Evolutionary conservation across 805 yeast genomes (phyloP).

Genomic region (Candida sphagnicola): DNA sequence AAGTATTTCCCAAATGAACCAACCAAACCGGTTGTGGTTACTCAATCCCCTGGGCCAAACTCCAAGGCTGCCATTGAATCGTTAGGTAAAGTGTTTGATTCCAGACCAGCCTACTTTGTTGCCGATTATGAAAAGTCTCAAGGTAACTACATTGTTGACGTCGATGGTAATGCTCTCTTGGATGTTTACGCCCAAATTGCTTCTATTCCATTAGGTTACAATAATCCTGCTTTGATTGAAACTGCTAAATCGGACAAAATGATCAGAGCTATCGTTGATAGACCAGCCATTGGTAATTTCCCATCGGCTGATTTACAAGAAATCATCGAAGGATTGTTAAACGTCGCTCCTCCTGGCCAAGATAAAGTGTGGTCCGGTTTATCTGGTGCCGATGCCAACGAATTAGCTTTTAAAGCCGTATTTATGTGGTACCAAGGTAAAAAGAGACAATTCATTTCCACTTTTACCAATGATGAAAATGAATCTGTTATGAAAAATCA

Average conservation of each 20-base stretch:
- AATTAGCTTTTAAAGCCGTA: constrained; percentile 85
- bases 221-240: constrained; percentile 70
- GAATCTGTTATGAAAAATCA: constrained; percentile 71
- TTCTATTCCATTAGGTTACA: constrained; percentile 81
- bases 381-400: constrained; percentile 87
- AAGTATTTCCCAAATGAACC: constrained; percentile 81
- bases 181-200: constrained; percentile 84
- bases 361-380: constrained; percentile 73
- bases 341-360: constrained; percentile 78
- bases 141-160: constrained; percentile 80
- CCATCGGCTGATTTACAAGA: constrained; percentile 68
- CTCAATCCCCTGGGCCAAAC: constrained; percentile 73
- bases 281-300: constrained; percentile 84
- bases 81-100: constrained; percentile 62
- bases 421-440: constrained; percentile 73
- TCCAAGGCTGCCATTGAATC: constrained; percentile 49
- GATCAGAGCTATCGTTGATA: constrained; percentile 70
- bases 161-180: constrained; percentile 69
- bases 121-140: constrained; percentile 71
- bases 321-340: constrained; percentile 44
- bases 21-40: constrained; percentile 58
- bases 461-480: constrained; percentile 67
- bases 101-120: constrained; percentile 69
- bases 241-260: constrained; percentile 67
- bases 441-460: constrained; percentile 59